A percentile compares a stretch with the other conserved stretches of the same genome.
phyloP scores from a whole-genome alignment of 2,329 filamentous ascomycete species.

The Penicillium sp. region DNA sequence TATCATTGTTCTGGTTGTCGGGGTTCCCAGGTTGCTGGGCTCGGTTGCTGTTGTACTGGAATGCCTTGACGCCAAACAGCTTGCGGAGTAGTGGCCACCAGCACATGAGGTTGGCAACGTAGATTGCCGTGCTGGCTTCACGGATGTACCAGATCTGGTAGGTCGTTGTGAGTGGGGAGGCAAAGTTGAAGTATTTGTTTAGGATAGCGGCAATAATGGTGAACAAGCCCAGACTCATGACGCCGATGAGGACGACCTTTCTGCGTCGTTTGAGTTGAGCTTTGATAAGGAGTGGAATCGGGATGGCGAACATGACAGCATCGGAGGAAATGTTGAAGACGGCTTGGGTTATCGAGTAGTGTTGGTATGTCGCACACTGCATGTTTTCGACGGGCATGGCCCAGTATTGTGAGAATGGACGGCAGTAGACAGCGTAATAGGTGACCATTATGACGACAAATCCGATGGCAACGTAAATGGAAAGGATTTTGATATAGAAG shows the following conservation, averaged over 20 bases:
- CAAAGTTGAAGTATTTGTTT: slow-evolving; percentile 47
- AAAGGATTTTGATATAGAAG: slow-evolving; percentile 38
- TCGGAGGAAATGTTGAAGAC: slow-evolving; percentile 47
- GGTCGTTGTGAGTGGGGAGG: slow-evolving; percentile 32
- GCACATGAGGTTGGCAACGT: slow-evolving; percentile 46
- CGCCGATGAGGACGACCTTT: slow-evolving; percentile 33
- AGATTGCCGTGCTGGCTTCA: slow-evolving; percentile 39
- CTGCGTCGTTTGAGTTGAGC: slow-evolving; percentile 33
- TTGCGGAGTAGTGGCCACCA: slow-evolving; percentile 31
- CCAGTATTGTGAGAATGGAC: slow-evolving; percentile 50
- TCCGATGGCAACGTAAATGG: slow-evolving; percentile 41
- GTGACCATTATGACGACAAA: slow-evolving; percentile 50
- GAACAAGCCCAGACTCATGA: slow-evolving; percentile 40
- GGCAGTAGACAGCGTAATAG: slow-evolving; percentile 49
- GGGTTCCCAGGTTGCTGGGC: slow-evolving; percentile 14
- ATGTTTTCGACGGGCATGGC: slow-evolving; percentile 43
- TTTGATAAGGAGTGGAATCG: slow-evolving; percentile 35
- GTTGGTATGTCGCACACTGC: slow-evolving; percentile 41
- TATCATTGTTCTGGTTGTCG: slow-evolving; percentile 17
- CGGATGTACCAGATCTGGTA: slow-evolving; percentile 45
- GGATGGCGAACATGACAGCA: slow-evolving; percentile 37
- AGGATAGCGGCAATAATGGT: slow-evolving; percentile 46
- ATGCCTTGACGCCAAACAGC: slow-evolving; percentile 27
- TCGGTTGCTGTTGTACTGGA: slow-evolving; percentile 25
- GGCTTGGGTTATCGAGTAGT: slow-evolving; percentile 43